Conservation (phyloP, 2,329 filamentous ascomycete genomes). For the Aureobasidium sp. region DNA sequence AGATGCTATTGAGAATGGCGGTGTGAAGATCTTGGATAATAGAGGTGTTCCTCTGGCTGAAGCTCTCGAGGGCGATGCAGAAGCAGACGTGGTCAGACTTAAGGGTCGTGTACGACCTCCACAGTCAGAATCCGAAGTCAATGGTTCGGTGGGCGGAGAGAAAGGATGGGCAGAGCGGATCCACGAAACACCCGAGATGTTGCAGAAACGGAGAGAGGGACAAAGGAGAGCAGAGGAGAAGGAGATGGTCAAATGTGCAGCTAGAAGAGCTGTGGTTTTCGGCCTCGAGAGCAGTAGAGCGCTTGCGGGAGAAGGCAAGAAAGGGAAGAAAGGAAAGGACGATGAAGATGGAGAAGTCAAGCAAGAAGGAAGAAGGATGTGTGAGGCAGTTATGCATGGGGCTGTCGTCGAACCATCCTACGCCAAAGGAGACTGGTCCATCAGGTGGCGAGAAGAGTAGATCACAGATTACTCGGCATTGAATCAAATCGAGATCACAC, state of each 20-base stretch:
- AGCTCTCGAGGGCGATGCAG: constrained; percentile 13
- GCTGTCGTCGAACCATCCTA: constrained; percentile 54
- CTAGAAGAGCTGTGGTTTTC: constrained; percentile 54
- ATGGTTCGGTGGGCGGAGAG: constrained; percentile 50
- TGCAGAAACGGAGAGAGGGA: constrained; percentile 43
- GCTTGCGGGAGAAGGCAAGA: constrained; percentile 18
- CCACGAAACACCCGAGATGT: constrained; percentile 47
- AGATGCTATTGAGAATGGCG: constrained; percentile 16
- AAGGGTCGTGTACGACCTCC: constrained; percentile 28
- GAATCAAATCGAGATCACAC: too few relatives aligned
- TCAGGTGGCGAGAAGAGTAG: constrained; percentile 48
- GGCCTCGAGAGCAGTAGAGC: constrained; percentile 34
- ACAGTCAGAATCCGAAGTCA: constrained; percentile 44
- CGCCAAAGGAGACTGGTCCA: constrained; percentile 55
- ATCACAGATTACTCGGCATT: too few relatives aligned
- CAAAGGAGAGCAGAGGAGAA: constrained; percentile 43
- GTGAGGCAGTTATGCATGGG: constrained; percentile 54
- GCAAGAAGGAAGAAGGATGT: constrained; percentile 36
- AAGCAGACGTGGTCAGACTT: constrained; percentile 18
- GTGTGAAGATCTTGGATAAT: constrained; percentile 2
- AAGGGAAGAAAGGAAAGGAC: constrained; percentile 18
- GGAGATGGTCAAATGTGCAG: constrained; percentile 57
- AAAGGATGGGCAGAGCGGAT: constrained; percentile 48
- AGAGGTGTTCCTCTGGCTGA: background rate
- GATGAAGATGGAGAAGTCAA: constrained; percentile 20